These are phyloP conservation scores for Pseudocercospora fuligena DNA, from an alignment of 2,329 filamentous ascomycete genomes.

Conservation along the genomic window DNA sequence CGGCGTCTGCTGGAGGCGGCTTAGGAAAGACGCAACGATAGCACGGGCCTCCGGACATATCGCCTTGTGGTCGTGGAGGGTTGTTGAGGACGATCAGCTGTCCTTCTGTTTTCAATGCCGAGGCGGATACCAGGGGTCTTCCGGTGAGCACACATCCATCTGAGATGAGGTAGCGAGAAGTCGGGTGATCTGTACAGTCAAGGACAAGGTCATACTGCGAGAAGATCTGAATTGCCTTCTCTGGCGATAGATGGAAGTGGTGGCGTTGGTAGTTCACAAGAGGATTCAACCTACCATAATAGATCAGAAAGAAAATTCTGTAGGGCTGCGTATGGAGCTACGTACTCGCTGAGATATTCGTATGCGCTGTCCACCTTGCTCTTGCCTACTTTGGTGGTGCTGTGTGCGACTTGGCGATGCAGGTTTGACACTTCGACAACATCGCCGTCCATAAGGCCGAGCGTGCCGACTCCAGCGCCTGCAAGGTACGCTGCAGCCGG, in stretches of 20 bases:
- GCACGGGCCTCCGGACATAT: constrained; percentile 73
- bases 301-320: constrained; percentile 17
- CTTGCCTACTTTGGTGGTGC: constrained; percentile 70
- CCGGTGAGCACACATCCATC: constrained; percentile 81
- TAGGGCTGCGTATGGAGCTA: constrained; percentile 25
- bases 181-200: constrained; percentile 94
- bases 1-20: constrained; percentile 80
- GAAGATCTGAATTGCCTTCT: constrained; percentile 71
- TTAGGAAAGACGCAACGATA: constrained; percentile 92
- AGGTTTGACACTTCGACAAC: constrained; percentile 87
- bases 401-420: constrained; percentile 87
- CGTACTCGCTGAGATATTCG: constrained; percentile 50
- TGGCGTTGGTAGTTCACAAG: constrained; percentile 68
- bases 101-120: constrained; percentile 84
- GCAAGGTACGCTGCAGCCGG: constrained; percentile 92
- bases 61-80: constrained; percentile 67
- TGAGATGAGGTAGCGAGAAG: constrained; percentile 88
- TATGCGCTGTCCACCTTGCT: constrained; percentile 77
- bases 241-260: constrained; percentile 66
- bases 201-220: constrained; percentile 79
- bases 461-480: constrained; percentile 80
- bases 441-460: constrained; percentile 89
- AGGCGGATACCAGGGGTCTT: constrained; percentile 85
- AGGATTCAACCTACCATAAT: constrained; percentile 65
- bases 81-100: constrained; percentile 89